Percentiles rank a stretch among this genome's conserved stretches.
Evolutionary conservation across 768 basidiomycete species (phyloP).

Genomic region (Termitomyces sp.): DNA sequence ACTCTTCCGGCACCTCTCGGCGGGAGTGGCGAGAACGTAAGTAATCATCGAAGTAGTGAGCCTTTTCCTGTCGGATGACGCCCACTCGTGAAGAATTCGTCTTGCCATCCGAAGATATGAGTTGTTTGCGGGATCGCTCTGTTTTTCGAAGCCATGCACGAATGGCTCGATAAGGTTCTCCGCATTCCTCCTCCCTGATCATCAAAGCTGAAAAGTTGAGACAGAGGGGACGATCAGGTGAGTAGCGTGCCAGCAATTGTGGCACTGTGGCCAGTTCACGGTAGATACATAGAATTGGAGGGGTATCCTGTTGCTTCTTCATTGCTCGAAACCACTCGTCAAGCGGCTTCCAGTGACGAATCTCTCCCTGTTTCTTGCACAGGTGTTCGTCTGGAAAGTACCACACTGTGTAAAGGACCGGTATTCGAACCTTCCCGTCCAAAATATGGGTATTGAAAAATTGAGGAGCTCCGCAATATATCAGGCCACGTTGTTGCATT

Average conservation of each 20-base stretch:
- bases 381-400: conserved; percentile 15
- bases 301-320: conserved; percentile 1
- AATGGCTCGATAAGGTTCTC: not conserved
- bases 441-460: conserved; percentile 27
- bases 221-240: conserved; percentile 12
- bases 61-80: not conserved
- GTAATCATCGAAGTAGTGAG: not conserved
- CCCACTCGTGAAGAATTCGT: not conserved
- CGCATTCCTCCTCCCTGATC: not conserved
- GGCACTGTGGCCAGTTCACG: conserved; percentile 6
- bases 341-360: conserved; percentile 25
- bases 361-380: conserved; percentile 19
- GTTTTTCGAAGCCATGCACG: conserved; percentile 7
- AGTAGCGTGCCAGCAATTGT: conserved; percentile 8
- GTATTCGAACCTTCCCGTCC: conserved; percentile 32
- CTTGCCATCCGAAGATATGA: not conserved
- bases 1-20: not conserved
- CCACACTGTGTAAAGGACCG: conserved; percentile 19
- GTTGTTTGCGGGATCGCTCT: conserved; percentile 2
- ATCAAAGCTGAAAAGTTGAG: not conserved
- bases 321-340: conserved; percentile 23
- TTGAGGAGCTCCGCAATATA: conserved; percentile 18
- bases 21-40: not conserved
- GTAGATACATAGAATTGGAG: conserved; percentile 4
- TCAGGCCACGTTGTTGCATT: conserved; percentile 23